These are phyloP conservation scores for Cymbopogon flexuosus DNA, from an alignment of 202 grass and related monocot species.

Conservation along the genomic window DNA sequence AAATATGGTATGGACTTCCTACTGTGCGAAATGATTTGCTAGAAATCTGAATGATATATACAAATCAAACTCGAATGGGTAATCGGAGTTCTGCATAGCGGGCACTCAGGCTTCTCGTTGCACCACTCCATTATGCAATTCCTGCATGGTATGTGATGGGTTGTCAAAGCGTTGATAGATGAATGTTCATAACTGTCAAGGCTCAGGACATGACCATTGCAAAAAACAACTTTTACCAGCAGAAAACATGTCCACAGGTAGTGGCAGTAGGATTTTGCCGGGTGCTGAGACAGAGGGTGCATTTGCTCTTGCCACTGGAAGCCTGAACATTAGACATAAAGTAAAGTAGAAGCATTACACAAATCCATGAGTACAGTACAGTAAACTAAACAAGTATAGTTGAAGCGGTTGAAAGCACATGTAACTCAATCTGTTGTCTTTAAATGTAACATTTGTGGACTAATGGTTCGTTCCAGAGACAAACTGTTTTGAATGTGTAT, in stretches of 20 bases:
- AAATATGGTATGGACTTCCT: constrained; percentile 7
- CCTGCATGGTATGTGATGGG: constrained; percentile 46
- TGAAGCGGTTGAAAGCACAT: constrained; percentile 10
- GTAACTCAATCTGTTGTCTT: constrained; percentile 21
- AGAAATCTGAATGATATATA: constrained; percentile 97
- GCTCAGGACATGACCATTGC: not conserved
- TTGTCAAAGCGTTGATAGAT: not conserved
- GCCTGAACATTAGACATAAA: constrained; percentile 44
- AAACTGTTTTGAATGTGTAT: not conserved
- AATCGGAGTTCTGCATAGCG: constrained; percentile 80
- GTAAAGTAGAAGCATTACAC: not conserved
- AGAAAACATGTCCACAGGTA: constrained; percentile 96
- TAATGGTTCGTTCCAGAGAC: not conserved
- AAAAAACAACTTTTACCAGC: constrained; percentile 54
- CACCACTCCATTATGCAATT: constrained; percentile 99
- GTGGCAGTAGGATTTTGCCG: constrained; percentile 90
- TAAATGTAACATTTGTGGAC: constrained; percentile 5
- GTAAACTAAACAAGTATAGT: not conserved
- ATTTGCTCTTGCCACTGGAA: constrained; percentile 69
- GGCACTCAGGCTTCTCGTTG: constrained; percentile 97
- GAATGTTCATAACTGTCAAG: not conserved
- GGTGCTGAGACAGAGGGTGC: constrained; percentile 82
- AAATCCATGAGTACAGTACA: not conserved
- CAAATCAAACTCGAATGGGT: constrained; percentile 93
- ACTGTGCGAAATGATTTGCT: constrained; percentile 15